Evolutionary conservation across 2,329 filamentous ascomycete species (phyloP).

Genomic region (Sporothrix variecibatus): DNA sequence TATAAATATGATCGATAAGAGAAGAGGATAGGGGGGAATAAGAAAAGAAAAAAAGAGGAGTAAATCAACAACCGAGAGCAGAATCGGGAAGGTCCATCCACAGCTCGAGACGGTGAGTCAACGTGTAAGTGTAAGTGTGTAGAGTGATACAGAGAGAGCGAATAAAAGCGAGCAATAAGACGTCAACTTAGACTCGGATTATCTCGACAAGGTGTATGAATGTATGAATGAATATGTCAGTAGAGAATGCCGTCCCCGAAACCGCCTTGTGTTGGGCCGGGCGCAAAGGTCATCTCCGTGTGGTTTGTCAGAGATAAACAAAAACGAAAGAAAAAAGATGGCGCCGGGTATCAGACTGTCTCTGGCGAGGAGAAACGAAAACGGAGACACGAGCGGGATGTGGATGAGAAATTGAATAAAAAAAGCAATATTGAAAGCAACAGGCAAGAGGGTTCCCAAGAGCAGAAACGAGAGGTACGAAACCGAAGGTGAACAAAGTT

Average conservation of each 20-base stretch:
- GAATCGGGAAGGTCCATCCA: not conserved
- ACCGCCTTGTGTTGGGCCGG: not conserved
- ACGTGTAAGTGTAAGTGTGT: not conserved
- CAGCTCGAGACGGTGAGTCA: not conserved
- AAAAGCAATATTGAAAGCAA: not conserved
- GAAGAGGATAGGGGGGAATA: not conserved
- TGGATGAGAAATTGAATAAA: not conserved
- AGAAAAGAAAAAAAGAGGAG: not conserved
- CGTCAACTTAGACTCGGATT: not conserved
- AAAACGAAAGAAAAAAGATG: not conserved
- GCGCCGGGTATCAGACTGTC: not conserved
- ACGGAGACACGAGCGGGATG: not conserved
- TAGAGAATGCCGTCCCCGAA: slow-evolving; percentile 1
- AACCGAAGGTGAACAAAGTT: not conserved
- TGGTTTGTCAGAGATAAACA: not conserved
- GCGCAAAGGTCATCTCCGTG: slow-evolving; percentile 13
- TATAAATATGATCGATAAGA: not conserved
- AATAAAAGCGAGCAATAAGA: not conserved
- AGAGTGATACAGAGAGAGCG: too few relatives aligned
- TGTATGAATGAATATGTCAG: not conserved
- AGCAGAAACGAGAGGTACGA: not conserved
- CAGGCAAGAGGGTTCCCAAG: not conserved
- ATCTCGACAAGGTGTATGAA: not conserved
- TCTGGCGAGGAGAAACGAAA: slow-evolving; percentile 10
- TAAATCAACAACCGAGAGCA: not conserved